Evolutionary conservation across 2,329 filamentous ascomycete genomes (phyloP), one percentile per base, ranked within the genome.

Genomic region (Ophiocordyceps camponoti-saundersi): DNA sequence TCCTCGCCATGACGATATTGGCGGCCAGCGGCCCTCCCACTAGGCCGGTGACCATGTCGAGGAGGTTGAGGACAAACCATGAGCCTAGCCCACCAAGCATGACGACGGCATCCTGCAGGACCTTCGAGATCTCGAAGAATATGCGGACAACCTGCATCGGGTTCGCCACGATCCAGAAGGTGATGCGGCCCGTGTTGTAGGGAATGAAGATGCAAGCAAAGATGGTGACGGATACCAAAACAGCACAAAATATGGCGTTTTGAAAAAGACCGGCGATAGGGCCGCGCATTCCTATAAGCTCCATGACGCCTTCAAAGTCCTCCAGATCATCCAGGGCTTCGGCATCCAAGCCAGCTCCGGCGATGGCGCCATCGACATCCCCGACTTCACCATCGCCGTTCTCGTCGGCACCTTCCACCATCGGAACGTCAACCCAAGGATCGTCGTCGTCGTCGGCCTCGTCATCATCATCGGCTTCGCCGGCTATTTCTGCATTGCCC

Each of bases 261-360:
- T 98, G 92, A 53, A 96, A 79, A 6, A 98, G 73, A 3, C 87
- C 88, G 15, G 83, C 82, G 3, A 98, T 72, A 0, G 92, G 92
- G 0, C 92, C 92, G 57, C 93, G 86, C 84, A 98, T 93, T 36
- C 92, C 92, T 49, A 98, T 83, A 16, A 98, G 76, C 61, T 98
- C 92, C 69, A 98, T 80, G 46, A 98, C 85, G 0, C 92, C 92
- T 60, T 98, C 92, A 16, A 98, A 79, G 58, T 98, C 92, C 63
- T 98, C 92, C 11, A 85, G 85, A 53, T 95, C 84, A 42, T 89
- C 85, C 41, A 87, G 74, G 11, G 80, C 82, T 53, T 85, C 81
- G 47, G 78, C 73, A 47, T 95, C 86, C 34, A 90, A 67, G 10
- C 75, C 83, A 16, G 77, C 79, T 44, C 75, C 77, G 20, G 73